phyloP scores from a whole-genome alignment of 192 early-diverging fungal species.

The Tieghemiomyces parasiticus region DNA sequence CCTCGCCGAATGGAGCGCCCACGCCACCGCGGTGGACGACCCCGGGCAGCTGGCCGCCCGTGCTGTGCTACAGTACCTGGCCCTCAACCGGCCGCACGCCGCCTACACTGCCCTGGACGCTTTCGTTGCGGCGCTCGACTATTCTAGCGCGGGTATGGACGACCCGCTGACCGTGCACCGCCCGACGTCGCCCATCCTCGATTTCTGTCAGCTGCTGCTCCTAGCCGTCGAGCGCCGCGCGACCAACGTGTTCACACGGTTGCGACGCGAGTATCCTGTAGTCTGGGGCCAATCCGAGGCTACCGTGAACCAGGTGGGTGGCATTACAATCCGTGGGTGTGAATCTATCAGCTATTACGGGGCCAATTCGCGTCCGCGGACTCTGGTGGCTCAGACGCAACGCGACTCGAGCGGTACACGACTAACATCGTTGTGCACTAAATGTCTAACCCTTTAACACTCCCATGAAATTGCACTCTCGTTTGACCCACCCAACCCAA shows the following conservation, averaged over 20 bases:
- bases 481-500: not conserved
- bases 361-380: too few relatives aligned
- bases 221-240: conserved; percentile 1
- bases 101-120: not conserved
- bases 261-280: conserved; percentile 5
- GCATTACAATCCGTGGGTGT: too few relatives aligned
- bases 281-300: not conserved
- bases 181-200: not conserved
- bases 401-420: not conserved
- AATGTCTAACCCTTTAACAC: not conserved
- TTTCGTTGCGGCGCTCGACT: not conserved
- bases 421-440: not conserved
- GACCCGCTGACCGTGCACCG: not conserved
- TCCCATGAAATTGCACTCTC: not conserved
- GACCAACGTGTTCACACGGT: not conserved
- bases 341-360: too few relatives aligned
- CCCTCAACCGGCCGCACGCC: conserved; percentile 1
- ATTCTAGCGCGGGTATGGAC: too few relatives aligned
- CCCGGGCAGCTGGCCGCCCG: not conserved
- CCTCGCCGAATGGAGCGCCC: not conserved
- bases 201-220: conserved; percentile 7
- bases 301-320: not conserved
- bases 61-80: not conserved
- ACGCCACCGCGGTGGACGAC: not conserved
- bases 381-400: not conserved